phyloP scores from a whole-genome alignment of 1,139 yeast species.

The Komagataea norvegica region DNA sequence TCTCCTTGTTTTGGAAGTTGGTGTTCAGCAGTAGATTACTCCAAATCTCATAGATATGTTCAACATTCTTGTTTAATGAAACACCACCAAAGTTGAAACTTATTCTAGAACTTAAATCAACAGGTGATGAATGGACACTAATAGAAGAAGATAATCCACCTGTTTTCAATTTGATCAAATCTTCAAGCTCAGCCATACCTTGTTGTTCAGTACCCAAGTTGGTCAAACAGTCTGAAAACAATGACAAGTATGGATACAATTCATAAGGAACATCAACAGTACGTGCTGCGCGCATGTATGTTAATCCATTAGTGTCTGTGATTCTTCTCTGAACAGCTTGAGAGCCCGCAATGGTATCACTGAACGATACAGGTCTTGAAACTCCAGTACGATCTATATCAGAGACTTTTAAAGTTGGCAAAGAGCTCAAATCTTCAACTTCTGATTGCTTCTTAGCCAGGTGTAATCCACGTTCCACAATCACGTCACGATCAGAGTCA shows the following conservation, averaged over 20 bases:
- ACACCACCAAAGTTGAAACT: constrained; percentile 61
- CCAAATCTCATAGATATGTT: constrained; percentile 61
- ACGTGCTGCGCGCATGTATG: constrained; percentile 61
- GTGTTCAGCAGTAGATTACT: constrained; percentile 64
- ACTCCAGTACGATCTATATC: constrained; percentile 69
- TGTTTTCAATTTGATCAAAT: constrained; percentile 73
- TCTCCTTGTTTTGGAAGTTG: constrained; percentile 58
- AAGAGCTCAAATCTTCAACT: constrained; percentile 67
- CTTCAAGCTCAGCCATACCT: constrained; percentile 77
- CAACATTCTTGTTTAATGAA: constrained; percentile 63
- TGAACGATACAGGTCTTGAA: constrained; percentile 30
- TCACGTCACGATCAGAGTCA: constrained; percentile 51
- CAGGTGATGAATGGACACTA: constrained; percentile 53
- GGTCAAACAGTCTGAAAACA: constrained; percentile 76
- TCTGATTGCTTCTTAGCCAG: constrained; percentile 61
- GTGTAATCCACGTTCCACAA: constrained; percentile 54
- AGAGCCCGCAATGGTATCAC: constrained; percentile 28
- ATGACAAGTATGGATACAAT: constrained; percentile 63
- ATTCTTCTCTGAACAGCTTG: constrained; percentile 36
- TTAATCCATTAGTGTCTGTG: constrained; percentile 70
- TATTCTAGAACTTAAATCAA: constrained; percentile 33
- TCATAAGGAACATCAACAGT: constrained; percentile 53
- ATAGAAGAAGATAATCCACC: constrained; percentile 74
- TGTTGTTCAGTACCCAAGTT: constrained; percentile 74
- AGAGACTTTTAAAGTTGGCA: constrained; percentile 67